These are phyloP conservation scores for Mycena galopus DNA, from an alignment of 768 basidiomycete genomes.

Conservation along the genomic window DNA sequence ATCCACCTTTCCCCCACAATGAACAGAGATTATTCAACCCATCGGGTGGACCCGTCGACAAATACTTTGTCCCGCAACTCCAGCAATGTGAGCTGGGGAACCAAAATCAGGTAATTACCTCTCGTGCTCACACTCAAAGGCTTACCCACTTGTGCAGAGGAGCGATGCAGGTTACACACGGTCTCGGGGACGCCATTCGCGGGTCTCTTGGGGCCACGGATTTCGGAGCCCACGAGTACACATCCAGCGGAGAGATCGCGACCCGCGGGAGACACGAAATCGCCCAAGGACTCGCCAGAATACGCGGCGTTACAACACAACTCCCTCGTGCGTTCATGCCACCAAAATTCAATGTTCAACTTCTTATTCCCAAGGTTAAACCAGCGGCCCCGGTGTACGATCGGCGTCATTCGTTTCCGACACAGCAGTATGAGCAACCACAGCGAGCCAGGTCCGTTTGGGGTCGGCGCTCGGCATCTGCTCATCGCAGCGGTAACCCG, in stretches of 20 bases:
- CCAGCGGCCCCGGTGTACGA: slow-evolving; percentile 34
- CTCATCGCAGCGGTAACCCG: slow-evolving; percentile 15
- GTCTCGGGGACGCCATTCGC: slow-evolving; percentile 31
- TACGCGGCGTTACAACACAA: slow-evolving; percentile 19
- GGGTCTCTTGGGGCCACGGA: slow-evolving; percentile 32
- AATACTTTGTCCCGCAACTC: slow-evolving; percentile 7
- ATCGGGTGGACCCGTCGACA: neutral
- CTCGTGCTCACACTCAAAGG: neutral
- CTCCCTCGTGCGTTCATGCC: slow-evolving; percentile 27
- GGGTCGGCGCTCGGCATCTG: slow-evolving; percentile 13
- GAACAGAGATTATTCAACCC: slow-evolving; percentile 21
- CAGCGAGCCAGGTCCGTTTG: neutral
- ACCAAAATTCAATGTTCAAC: neutral
- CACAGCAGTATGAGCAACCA: slow-evolving; percentile 30
- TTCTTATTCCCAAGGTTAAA: neutral
- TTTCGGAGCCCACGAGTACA: slow-evolving; percentile 12
- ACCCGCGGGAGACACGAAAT: slow-evolving; percentile 35
- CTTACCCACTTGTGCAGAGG: slow-evolving; percentile 14
- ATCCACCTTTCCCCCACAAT: neutral
- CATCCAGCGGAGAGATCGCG: slow-evolving; percentile 30
- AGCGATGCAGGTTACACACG: slow-evolving; percentile 34
- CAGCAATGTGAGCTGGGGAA: slow-evolving; percentile 33
- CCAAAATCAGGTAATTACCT: slow-evolving; percentile 23
- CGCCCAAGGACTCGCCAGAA: slow-evolving; percentile 31
- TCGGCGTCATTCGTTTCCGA: slow-evolving; percentile 31